phyloP scores from a whole-genome alignment of 2,329 filamentous ascomycete species.

The Diatrype stigma region DNA sequence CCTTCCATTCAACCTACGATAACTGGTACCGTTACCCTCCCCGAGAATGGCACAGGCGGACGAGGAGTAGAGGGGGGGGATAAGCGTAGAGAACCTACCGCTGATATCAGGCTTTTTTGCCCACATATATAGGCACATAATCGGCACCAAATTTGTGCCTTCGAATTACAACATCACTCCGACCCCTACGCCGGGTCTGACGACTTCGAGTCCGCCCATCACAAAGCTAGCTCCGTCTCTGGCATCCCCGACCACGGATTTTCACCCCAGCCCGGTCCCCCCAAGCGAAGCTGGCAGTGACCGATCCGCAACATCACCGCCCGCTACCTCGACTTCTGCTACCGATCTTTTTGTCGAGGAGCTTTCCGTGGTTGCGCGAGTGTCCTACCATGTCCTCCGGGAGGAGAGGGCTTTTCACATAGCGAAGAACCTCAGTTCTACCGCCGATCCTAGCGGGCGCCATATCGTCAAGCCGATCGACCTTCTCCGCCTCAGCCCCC shows the following conservation, averaged over 20 bases:
- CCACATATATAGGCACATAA: constrained; percentile 53
- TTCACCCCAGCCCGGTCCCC: constrained; percentile 30
- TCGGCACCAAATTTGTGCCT: constrained; percentile 57
- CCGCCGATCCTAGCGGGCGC: constrained; percentile 66
- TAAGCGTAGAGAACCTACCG: background rate
- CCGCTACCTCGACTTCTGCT: constrained; percentile 29
- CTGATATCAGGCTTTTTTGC: constrained; percentile 10
- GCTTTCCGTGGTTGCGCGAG: constrained; percentile 66
- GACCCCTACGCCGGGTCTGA: constrained; percentile 39
- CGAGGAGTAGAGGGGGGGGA: background rate
- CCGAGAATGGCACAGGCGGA: background rate
- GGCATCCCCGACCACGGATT: constrained; percentile 39
- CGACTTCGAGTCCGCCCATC: constrained; percentile 39
- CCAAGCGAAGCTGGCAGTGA: constrained; percentile 37
- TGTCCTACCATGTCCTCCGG: constrained; percentile 77
- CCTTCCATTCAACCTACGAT: constrained; percentile 71
- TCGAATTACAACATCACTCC: constrained; percentile 44
- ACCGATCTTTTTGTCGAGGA: constrained; percentile 54
- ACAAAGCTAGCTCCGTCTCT: constrained; percentile 40
- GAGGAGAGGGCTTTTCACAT: constrained; percentile 87
- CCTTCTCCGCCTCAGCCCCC: constrained; percentile 65
- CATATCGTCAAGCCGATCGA: constrained; percentile 82
- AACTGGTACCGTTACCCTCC: constrained; percentile 59
- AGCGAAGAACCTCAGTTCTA: constrained; percentile 65
- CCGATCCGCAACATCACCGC: constrained; percentile 32